Conservation (phyloP, 2,329 filamentous ascomycete species). For the Ophioceras dolichostomum region DNA sequence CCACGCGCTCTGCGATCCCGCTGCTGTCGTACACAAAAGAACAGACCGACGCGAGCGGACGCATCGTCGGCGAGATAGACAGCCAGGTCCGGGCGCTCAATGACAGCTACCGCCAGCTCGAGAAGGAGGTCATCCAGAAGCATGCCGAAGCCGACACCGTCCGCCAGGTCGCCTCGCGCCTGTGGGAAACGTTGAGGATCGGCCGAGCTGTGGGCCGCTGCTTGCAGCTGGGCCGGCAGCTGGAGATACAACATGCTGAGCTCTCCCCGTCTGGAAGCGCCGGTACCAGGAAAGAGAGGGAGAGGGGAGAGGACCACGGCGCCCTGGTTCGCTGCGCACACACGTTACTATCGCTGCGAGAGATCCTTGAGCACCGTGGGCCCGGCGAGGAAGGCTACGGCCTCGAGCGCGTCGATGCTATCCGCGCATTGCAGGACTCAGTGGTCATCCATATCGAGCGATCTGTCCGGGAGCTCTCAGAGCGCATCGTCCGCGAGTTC, state of each 20-base stretch:
- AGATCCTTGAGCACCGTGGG: conserved; percentile 55
- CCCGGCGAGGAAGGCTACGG: conserved; percentile 65
- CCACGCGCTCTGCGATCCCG: conserved; percentile 71
- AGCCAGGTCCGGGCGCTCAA: conserved; percentile 69
- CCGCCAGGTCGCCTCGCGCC: conserved; percentile 58
- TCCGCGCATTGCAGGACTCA: conserved; percentile 55
- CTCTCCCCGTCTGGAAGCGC: conserved; percentile 25
- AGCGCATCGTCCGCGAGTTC: conserved; percentile 76
- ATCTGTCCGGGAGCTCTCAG: conserved; percentile 58
- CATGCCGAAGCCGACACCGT: conserved; percentile 81
- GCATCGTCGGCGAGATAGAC: conserved; percentile 66
- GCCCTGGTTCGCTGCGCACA: conserved; percentile 74
- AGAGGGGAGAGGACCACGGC: conserved; percentile 61
- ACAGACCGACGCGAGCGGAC: conserved; percentile 60
- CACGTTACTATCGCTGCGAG: conserved; percentile 63
- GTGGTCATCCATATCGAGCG: conserved; percentile 62
- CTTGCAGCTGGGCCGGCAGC: conserved; percentile 69
- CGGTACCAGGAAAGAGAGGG: conserved; percentile 25
- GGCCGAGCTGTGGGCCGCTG: conserved; percentile 67
- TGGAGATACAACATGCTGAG: conserved; percentile 77
- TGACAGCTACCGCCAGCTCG: conserved; percentile 73
- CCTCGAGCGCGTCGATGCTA: conserved; percentile 59
- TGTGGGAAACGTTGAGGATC: conserved; percentile 70
- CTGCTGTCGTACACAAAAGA: conserved; percentile 66
- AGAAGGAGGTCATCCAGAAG: conserved; percentile 75